phyloP scores from a whole-genome alignment of 805 yeast genomes.

The Nakazawaea peltata region DNA sequence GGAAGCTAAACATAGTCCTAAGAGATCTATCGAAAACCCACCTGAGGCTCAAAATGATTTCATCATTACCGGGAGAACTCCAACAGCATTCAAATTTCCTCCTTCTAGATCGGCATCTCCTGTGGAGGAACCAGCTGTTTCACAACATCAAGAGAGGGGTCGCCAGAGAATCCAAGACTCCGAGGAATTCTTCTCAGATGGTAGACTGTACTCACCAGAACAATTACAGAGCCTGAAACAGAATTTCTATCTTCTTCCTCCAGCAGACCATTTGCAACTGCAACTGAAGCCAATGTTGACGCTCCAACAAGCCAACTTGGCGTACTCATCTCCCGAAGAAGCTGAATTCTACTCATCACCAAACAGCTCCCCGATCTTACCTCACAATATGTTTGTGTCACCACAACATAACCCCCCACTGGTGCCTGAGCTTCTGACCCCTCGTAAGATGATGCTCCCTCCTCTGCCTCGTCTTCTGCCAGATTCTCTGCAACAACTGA shows the following conservation, averaged over 20 bases:
- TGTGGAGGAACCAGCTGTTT: constrained; percentile 15
- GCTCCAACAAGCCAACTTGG: constrained; percentile 29
- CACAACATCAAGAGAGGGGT: constrained; percentile 4
- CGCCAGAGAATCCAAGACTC: too few species aligned
- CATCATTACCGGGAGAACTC: constrained; percentile 36
- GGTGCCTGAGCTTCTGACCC: constrained; percentile 14
- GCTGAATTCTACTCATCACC: constrained; percentile 9
- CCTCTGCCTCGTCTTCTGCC: constrained; percentile 15
- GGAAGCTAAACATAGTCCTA: too few species aligned
- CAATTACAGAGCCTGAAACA: background rate
- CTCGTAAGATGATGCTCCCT: constrained; percentile 6
- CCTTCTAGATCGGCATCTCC: constrained; percentile 15
- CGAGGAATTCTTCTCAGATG: background rate
- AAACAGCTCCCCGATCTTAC: constrained; percentile 8
- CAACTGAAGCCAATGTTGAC: constrained; percentile 5
- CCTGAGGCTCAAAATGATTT: constrained; percentile 27
- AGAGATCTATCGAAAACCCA: constrained; percentile 1
- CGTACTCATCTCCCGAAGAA: constrained; percentile 18
- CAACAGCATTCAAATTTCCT: constrained; percentile 54
- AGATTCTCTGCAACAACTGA: constrained; percentile 1
- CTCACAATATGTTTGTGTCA: constrained; percentile 6
- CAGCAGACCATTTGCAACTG: background rate
- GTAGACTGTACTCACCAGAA: too few species aligned
- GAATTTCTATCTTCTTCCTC: constrained; percentile 6
- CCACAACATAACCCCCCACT: constrained; percentile 10